A percentile compares a stretch with the other conserved stretches of the same genome.
These are phyloP conservation scores for Avicennia marina DNA, from an alignment of 257 asterid species.

Conservation along the genomic window DNA sequence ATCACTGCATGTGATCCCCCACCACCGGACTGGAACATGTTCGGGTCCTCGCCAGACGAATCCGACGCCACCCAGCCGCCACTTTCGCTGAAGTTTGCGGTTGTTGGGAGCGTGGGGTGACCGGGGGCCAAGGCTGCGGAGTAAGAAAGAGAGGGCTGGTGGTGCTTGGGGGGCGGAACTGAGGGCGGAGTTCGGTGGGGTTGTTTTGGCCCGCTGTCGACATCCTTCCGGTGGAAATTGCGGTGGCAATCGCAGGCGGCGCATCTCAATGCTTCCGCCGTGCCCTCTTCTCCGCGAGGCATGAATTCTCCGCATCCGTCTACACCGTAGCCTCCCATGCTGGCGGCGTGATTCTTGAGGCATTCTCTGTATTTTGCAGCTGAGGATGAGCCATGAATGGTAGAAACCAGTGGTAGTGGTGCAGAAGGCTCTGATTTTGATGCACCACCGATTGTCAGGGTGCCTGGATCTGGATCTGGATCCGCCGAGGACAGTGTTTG, in stretches of 20 bases:
- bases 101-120: slow-evolving; percentile 27
- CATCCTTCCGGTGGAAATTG: slow-evolving; percentile 68
- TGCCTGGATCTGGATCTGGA: too few relatives aligned
- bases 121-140: too few relatives aligned
- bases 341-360: slow-evolving; percentile 85
- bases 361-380: slow-evolving; percentile 57
- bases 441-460: too few relatives aligned
- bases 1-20: slow-evolving; percentile 6
- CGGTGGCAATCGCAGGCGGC: slow-evolving; percentile 94
- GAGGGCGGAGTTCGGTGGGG: background rate
- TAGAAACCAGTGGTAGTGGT: background rate
- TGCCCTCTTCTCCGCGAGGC: slow-evolving; percentile 69
- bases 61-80: slow-evolving; percentile 31
- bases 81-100: slow-evolving; percentile 55
- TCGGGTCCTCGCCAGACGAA: slow-evolving; percentile 64
- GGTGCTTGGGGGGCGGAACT: slow-evolving; percentile 16
- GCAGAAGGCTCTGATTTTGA: background rate
- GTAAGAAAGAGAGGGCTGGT: too few relatives aligned
- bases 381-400: slow-evolving; percentile 5
- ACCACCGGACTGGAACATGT: slow-evolving; percentile 22
- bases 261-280: slow-evolving; percentile 51
- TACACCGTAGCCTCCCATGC: slow-evolving; percentile 51
- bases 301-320: slow-evolving; percentile 96
- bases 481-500: too few relatives aligned
- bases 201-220: slow-evolving; percentile 17